Conservation (phyloP, 2,329 filamentous ascomycete genomes). For the Seiridium unicorne region DNA sequence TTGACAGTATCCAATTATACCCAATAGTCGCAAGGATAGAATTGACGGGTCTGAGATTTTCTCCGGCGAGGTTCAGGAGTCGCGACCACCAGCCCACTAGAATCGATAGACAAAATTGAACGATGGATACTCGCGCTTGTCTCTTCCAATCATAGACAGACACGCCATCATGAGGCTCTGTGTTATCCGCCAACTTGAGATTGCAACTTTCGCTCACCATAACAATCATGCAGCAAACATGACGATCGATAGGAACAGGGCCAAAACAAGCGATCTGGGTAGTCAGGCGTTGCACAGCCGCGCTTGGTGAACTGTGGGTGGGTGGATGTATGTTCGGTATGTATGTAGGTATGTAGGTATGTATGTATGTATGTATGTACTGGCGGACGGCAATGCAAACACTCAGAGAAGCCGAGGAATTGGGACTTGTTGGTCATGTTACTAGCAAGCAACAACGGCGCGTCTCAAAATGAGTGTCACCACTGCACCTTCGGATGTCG, state of each 20-base stretch:
- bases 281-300: too few species aligned
- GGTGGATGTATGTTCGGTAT: neutral
- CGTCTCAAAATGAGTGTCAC: conserved; percentile 1
- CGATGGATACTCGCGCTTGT: conserved; percentile 7
- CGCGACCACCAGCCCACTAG: neutral
- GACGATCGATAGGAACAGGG: neutral
- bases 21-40: neutral
- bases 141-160: conserved; percentile 12
- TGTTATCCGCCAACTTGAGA: neutral
- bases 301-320: neutral
- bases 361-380: too few species aligned
- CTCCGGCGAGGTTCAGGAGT: conserved; percentile 1
- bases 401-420: conserved; percentile 2
- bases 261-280: too few species aligned
- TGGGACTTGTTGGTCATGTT: neutral
- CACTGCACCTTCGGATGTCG: neutral
- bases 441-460: conserved; percentile 1
- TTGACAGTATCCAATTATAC: too few species aligned
- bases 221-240: neutral
- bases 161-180: conserved; percentile 5
- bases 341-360: too few species aligned
- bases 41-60: neutral
- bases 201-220: conserved; percentile 7
- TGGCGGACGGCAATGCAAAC: neutral
- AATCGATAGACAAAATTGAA: conserved; percentile 5